Conservation (phyloP, 1,284 basidiomycete genomes). For the Chiua sp. region DNA sequence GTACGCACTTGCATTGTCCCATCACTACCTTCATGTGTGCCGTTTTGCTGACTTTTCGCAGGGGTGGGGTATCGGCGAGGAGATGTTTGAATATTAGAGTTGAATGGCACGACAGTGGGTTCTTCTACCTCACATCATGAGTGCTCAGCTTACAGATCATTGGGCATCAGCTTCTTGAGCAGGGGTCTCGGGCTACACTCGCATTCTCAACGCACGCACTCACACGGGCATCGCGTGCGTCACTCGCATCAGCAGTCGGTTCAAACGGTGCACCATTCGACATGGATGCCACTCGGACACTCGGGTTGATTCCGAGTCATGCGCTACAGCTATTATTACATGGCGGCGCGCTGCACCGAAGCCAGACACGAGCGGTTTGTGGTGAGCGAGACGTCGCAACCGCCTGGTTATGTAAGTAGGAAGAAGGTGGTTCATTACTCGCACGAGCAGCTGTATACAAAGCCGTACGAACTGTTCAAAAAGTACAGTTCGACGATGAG, state of each 20-base stretch:
- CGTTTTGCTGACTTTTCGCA: slow-evolving; percentile 88
- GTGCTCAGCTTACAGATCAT: background rate
- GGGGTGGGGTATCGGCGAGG: slow-evolving; percentile 94
- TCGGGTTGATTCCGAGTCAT: slow-evolving; percentile 66
- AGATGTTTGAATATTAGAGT: slow-evolving; percentile 97
- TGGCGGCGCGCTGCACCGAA: slow-evolving; percentile 85
- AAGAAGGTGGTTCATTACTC: slow-evolving; percentile 66
- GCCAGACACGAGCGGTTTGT: slow-evolving; percentile 72
- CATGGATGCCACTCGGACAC: slow-evolving; percentile 51
- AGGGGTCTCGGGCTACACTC: slow-evolving; percentile 74
- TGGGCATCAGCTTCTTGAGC: slow-evolving; percentile 87
- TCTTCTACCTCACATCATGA: background rate
- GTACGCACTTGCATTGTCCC: slow-evolving; percentile 74
- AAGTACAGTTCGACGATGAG: too few relatives aligned
- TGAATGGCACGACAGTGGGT: slow-evolving; percentile 93
- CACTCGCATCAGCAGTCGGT: slow-evolving; percentile 20
- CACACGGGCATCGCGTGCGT: slow-evolving; percentile 36
- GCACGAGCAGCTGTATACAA: too few relatives aligned
- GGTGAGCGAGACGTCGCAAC: slow-evolving; percentile 49
- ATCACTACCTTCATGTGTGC: slow-evolving; percentile 85
- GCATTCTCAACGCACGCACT: slow-evolving; percentile 62
- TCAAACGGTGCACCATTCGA: slow-evolving; percentile 45
- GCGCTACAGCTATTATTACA: slow-evolving; percentile 90
- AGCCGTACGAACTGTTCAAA: too few relatives aligned
- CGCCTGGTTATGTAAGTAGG: slow-evolving; percentile 81